These are phyloP conservation scores for Colletotrichum orchidophilum DNA, from an alignment of 2,329 filamentous ascomycete genomes.

Conservation along the genomic window DNA sequence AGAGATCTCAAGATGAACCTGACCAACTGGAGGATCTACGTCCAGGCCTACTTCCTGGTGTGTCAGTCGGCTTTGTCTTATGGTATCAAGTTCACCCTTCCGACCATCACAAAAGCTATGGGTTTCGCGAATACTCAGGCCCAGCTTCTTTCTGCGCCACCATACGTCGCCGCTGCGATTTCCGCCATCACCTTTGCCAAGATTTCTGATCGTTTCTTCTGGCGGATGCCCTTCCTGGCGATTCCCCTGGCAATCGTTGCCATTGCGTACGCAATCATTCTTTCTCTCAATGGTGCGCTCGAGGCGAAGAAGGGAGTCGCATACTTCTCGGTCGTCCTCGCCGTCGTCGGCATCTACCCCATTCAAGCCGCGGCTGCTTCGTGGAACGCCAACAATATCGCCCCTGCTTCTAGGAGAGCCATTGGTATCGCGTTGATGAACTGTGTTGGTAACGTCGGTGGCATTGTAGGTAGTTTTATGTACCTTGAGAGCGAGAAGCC, in stretches of 20 bases:
- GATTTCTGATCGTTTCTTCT: slow-evolving; percentile 71
- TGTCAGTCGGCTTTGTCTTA: slow-evolving; percentile 44
- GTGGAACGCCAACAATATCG: slow-evolving; percentile 39
- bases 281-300: slow-evolving; percentile 21
- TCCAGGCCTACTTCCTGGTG: slow-evolving; percentile 45
- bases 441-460: slow-evolving; percentile 41
- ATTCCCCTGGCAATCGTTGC: slow-evolving; percentile 31
- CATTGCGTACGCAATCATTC: slow-evolving; percentile 29
- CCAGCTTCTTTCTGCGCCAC: slow-evolving; percentile 41
- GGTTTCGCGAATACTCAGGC: slow-evolving; percentile 44
- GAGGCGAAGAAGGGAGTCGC: slow-evolving; percentile 18
- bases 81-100: slow-evolving; percentile 48
- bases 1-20: slow-evolving; percentile 40
- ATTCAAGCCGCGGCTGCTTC: slow-evolving; percentile 31
- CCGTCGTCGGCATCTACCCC: slow-evolving; percentile 33
- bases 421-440: slow-evolving; percentile 43
- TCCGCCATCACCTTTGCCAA: slow-evolving; percentile 72
- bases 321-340: slow-evolving; percentile 33
- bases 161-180: slow-evolving; percentile 37
- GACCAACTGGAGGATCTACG: slow-evolving; percentile 46
- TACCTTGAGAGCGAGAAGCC: slow-evolving; percentile 46
- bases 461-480: slow-evolving; percentile 42
- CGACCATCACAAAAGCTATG: slow-evolving; percentile 47
- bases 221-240: slow-evolving; percentile 60
- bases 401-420: slow-evolving; percentile 37